Evolutionary conservation across 768 basidiomycete species (phyloP).

Genomic region (Phylloporus sp.): DNA sequence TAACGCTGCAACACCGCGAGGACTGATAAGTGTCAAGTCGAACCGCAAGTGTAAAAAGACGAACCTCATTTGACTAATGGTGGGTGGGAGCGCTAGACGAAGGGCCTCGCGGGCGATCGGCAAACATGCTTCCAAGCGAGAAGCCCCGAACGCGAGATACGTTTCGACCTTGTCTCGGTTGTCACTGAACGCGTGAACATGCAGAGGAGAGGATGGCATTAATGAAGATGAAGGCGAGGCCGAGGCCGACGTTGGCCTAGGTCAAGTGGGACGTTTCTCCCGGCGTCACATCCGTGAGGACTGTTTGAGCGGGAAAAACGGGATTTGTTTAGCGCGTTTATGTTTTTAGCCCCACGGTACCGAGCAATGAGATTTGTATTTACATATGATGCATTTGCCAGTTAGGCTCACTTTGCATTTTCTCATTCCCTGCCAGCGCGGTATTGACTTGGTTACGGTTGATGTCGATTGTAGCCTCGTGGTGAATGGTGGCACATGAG

Average conservation of each 20-base stretch:
- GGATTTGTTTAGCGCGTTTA: too few species aligned
- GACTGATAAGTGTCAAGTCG: background rate
- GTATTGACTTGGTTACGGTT: too few species aligned
- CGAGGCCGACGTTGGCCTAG: slow-evolving; percentile 75
- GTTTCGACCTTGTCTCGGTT: slow-evolving; percentile 83
- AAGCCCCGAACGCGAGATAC: slow-evolving; percentile 81
- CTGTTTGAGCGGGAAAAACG: too few species aligned
- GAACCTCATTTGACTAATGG: slow-evolving; percentile 83
- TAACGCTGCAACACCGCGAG: slow-evolving; percentile 43
- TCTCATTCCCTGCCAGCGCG: too few species aligned
- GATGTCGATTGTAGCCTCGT: too few species aligned
- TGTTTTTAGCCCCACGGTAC: too few species aligned
- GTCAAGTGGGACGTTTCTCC: slow-evolving; percentile 34
- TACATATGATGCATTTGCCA: too few species aligned
- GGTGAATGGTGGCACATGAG: too few species aligned
- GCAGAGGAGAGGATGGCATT: slow-evolving; percentile 60
- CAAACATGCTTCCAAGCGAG: slow-evolving; percentile 75
- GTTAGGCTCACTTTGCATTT: too few species aligned
- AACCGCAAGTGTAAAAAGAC: background rate
- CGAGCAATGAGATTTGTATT: too few species aligned
- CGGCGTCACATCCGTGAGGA: slow-evolving; percentile 33
- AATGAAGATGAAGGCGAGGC: slow-evolving; percentile 69
- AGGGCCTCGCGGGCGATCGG: slow-evolving; percentile 77
- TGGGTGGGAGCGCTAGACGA: slow-evolving; percentile 70
- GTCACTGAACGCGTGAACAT: too few species aligned